Evolutionary conservation across 208 protist species (phyloP).

Genomic region (Trypanosomatidae sp.): DNA sequence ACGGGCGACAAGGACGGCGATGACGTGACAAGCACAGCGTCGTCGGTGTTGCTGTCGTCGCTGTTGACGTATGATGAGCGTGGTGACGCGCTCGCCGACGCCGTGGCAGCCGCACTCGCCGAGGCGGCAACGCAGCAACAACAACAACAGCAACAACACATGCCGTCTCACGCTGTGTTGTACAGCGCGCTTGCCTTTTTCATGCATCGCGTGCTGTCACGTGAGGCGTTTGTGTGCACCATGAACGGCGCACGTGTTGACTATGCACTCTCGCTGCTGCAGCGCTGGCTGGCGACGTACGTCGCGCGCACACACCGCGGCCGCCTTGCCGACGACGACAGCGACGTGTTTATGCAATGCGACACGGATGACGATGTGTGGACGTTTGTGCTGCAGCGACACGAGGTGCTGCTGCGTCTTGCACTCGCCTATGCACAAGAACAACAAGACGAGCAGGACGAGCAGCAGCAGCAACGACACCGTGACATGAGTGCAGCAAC

Average conservation of each 20-base stretch:
- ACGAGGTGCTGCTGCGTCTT: slow-evolving; percentile 43
- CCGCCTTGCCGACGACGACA: slow-evolving; percentile 7
- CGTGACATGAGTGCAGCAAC: neutral
- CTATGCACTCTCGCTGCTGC: slow-evolving; percentile 39
- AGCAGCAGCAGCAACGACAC: neutral
- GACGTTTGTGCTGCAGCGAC: slow-evolving; percentile 53
- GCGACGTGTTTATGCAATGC: slow-evolving; percentile 12
- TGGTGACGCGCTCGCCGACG: neutral
- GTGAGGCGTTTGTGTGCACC: slow-evolving; percentile 6
- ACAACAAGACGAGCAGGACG: neutral
- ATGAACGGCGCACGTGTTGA: slow-evolving; percentile 31
- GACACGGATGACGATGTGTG: slow-evolving; percentile 42
- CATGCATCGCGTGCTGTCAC: slow-evolving; percentile 11
- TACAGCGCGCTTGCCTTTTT: slow-evolving; percentile 5
- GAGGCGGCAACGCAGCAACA: slow-evolving; percentile 4
- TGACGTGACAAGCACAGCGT: too few relatives aligned
- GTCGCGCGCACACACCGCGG: slow-evolving; percentile 23
- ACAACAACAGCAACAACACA: slow-evolving; percentile 1
- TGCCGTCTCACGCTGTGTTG: slow-evolving; percentile 4
- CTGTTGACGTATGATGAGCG: too few relatives aligned
- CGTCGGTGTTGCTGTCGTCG: too few relatives aligned
- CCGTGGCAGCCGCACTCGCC: slow-evolving; percentile 5
- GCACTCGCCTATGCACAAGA: slow-evolving; percentile 2
- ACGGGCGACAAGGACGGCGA: too few relatives aligned
- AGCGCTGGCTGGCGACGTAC: slow-evolving; percentile 45